Base-by-base conservation (phyloP, 2,329 filamentous ascomycete species). In the Beauveria pseudobassiana region DNA sequence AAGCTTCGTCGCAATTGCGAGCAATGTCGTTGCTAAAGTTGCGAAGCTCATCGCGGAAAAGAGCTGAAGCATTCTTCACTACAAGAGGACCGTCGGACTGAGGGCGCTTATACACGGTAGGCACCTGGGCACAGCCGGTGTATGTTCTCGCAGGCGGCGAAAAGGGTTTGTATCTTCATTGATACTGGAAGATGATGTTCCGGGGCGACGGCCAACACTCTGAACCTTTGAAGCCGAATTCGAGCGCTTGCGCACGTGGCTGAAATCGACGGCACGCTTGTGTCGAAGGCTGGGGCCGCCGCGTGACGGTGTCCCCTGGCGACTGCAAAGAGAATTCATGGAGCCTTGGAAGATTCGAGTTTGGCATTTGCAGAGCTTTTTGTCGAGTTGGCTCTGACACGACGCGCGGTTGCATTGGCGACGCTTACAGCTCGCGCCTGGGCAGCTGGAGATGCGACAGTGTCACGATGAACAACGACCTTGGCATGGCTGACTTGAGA, bases 1-100 rank as follows among this genome's bases (percentile, higher is more conserved):
- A 97, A 1, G 93, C 93, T 69, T 95, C 90, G 69, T 98, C 93
- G 69, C 93, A 96, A 63, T 95, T 90, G 73, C 91, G 91, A 55
- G 91, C 91, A 64, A 97, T 87, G 68, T 91, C 91, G 68, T 84
- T 85, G 67, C 91, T 96, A 62, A 96, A 88, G 67, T 93, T 88
- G 7, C 91, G 83, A 59, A 95, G 83, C 71, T 96, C 93, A 63
- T 92, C 91, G 67, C 85, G 87, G 67, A 81, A 74, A 46, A 76
- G 67, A 55, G 73, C 63, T n/a, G 74, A 73, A 50, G 68, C 70
- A 65, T 69, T 69, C 18, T 67, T 68, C 42, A 66, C 49, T 50
- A 56, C 62, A 16, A 62, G 68, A 8, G 63, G 67, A 9, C 66
- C 67, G 24, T 65, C 63, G 40, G 69, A 67, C 65, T 70, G 67